phyloP scores from a whole-genome alignment of 768 basidiomycete genomes.

The Boletus fagicola region DNA sequence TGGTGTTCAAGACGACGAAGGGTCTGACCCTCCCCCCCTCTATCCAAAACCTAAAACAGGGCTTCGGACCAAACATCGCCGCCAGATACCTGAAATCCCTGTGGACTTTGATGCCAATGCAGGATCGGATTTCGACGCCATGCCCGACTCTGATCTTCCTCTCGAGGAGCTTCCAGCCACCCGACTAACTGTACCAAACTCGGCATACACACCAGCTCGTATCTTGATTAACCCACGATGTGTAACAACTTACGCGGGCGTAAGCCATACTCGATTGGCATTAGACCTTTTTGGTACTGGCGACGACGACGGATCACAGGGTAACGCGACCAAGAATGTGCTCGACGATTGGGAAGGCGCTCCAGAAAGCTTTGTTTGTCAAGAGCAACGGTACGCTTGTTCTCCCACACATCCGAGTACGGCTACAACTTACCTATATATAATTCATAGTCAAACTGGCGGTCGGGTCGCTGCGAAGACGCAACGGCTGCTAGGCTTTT shows the following conservation, averaged over 20 bases:
- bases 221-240: constrained; percentile 96
- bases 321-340: constrained; percentile 62
- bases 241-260: constrained; percentile 97
- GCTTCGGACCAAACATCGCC: constrained; percentile 33
- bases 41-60: constrained; percentile 12
- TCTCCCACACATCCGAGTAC: background rate
- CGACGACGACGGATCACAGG: constrained; percentile 57
- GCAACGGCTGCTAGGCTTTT: constrained; percentile 80
- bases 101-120: constrained; percentile 74
- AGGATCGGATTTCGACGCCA: constrained; percentile 86
- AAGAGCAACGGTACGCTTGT: constrained; percentile 74
- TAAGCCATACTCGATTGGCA: constrained; percentile 94
- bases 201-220: constrained; percentile 81
- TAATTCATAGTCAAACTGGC: constrained; percentile 64
- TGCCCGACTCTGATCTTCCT: constrained; percentile 58
- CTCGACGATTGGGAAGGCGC: constrained; percentile 96
- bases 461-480: constrained; percentile 89
- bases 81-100: constrained; percentile 31
- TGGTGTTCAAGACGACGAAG: constrained; percentile 58
- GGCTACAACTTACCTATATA: background rate
- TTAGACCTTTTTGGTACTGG: constrained; percentile 84
- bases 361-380: constrained; percentile 97
- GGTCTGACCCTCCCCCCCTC: constrained; percentile 13
- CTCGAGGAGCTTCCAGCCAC: constrained; percentile 30
- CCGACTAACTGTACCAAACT: constrained; percentile 75